A percentile compares a stretch with the other conserved stretches of the same genome.
Conservation (phyloP, 352 stramenopile species). For the Globisporangium uncinulatum region DNA sequence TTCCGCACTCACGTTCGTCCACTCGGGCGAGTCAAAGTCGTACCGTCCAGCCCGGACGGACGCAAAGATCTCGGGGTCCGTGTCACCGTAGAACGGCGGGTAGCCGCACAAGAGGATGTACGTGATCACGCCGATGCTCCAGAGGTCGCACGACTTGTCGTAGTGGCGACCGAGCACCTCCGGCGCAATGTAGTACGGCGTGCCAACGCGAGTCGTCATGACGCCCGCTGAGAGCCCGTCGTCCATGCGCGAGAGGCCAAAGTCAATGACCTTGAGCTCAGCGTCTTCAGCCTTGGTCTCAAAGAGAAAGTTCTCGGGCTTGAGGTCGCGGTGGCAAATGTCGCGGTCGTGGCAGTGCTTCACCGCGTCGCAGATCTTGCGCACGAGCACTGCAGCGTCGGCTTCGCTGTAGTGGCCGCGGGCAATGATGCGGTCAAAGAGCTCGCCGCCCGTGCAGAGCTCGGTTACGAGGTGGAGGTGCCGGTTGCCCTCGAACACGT, state of each 20-base stretch:
- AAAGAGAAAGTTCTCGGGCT: conserved; percentile 97
- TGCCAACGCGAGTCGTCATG: conserved; percentile 96
- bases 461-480: conserved; percentile 98
- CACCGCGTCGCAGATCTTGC: conserved; percentile 95
- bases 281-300: conserved; percentile 85
- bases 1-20: conserved; percentile 72
- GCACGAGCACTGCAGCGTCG: conserved; percentile 93
- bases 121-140: conserved; percentile 94
- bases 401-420: conserved; percentile 95
- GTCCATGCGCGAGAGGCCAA: conserved; percentile 93
- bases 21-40: conserved; percentile 85
- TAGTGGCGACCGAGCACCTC: conserved; percentile 94
- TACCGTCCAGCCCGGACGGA: conserved; percentile 73
- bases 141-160: conserved; percentile 95
- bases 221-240: conserved; percentile 71
- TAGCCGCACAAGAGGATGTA: conserved; percentile 96
- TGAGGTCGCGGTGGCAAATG: conserved; percentile 97
- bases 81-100: conserved; percentile 95
- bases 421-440: conserved; percentile 92
- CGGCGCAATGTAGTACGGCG: conserved; percentile 93
- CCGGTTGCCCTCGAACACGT: conserved; percentile 96
- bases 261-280: conserved; percentile 99
- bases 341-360: conserved; percentile 97
- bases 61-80: conserved; percentile 88
- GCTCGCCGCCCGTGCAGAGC: conserved; percentile 96